A percentile compares a stretch with the other conserved stretches of the same genome.
Conservation (phyloP, 2,329 filamentous ascomycete species). For the Fusarium keratoplasticum region DNA sequence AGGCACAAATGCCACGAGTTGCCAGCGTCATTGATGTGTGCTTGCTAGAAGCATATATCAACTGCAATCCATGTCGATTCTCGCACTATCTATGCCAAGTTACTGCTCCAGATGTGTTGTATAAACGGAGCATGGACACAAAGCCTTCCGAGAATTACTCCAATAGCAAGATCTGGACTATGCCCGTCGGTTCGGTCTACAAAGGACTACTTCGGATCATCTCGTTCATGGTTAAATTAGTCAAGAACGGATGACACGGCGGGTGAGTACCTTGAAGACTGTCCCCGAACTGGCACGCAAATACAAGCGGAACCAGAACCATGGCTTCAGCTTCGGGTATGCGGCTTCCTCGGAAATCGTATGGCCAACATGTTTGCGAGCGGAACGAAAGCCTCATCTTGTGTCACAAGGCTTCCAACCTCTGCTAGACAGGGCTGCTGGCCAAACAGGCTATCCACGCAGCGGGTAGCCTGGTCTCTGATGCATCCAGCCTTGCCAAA, state of each 20-base stretch:
- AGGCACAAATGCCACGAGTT: slow-evolving; percentile 10
- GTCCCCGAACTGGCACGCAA: neutral
- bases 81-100: neutral
- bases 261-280: neutral
- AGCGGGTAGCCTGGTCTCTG: neutral
- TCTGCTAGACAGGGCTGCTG: neutral
- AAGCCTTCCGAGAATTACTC: neutral
- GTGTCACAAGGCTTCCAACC: neutral
- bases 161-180: neutral
- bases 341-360: neutral
- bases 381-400: neutral
- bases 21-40: slow-evolving; percentile 8
- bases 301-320: neutral
- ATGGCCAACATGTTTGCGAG: neutral
- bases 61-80: neutral
- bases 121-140: neutral
- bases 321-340: neutral
- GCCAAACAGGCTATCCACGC: neutral
- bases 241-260: neutral
- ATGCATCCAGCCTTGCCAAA: neutral
- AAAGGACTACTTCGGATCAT: neutral
- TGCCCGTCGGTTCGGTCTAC: neutral
- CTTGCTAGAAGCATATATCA: neutral
- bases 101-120: neutral
- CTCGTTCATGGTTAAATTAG: neutral